Conservation (phyloP, 225 moss, liverwort and hornwort species). For the Neckera pumila region DNA sequence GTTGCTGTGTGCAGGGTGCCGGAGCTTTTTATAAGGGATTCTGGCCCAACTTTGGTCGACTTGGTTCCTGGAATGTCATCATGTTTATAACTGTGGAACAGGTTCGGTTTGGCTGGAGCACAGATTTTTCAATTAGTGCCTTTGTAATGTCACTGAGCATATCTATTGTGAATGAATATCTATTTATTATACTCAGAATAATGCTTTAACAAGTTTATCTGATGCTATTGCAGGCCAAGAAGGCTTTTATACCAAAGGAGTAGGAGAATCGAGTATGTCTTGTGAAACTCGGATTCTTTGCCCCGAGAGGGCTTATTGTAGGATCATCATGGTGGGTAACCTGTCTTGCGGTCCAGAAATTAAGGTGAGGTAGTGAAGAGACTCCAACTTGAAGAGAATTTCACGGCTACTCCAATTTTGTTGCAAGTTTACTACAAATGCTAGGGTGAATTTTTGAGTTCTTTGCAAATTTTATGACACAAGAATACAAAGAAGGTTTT, state of each 20-base stretch:
- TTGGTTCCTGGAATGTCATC: slow-evolving; percentile 98
- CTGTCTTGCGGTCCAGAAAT: not conserved
- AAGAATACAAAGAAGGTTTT: not conserved
- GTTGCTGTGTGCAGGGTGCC: slow-evolving; percentile 42
- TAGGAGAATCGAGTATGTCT: not conserved
- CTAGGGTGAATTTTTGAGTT: not conserved
- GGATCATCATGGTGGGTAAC: not conserved
- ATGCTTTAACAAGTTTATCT: not conserved
- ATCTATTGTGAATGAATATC: not conserved
- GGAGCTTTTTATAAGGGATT: slow-evolving; percentile 95
- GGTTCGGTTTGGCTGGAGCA: slow-evolving; percentile 24
- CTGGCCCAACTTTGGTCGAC: slow-evolving; percentile 82
- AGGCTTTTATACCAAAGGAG: slow-evolving; percentile 46
- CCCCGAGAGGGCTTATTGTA: not conserved
- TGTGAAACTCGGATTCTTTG: not conserved
- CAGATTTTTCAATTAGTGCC: not conserved
- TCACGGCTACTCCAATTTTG: slow-evolving; percentile 29
- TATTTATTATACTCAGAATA: not conserved
- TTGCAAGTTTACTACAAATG: not conserved
- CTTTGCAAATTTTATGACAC: not conserved
- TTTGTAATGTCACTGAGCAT: not conserved
- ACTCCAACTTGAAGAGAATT: not conserved
- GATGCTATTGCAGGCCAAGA: slow-evolving; percentile 53
- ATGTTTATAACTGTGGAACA: slow-evolving; percentile 98
- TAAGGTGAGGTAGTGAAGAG: slow-evolving; percentile 1